Evolutionary conservation across 352 stramenopile genomes (phyloP), one percentile per base, ranked within the genome.

Genomic region (Phytophthora rubi): DNA sequence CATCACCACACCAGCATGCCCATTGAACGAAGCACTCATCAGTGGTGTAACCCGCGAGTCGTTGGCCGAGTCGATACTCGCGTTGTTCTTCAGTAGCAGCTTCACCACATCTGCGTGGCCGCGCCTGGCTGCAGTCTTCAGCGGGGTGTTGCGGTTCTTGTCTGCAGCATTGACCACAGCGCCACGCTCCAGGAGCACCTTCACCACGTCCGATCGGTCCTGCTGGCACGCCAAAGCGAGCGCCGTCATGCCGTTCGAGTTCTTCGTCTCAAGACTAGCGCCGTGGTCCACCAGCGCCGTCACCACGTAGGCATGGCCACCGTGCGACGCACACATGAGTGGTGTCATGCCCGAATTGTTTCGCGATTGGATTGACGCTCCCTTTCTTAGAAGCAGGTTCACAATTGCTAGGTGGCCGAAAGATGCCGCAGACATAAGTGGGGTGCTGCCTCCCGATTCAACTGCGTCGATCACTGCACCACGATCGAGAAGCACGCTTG

Each of bases 241-340:
- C 35, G 62, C 62, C 5, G 30, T 45, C 37, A 39, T 33, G 13
- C 53, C 33, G 7, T 6, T 6, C 8, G 39, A 37, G 23, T 44
- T 45, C 32, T 53, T 45, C 33, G 23, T 64, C 28, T 58, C 12
- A 9, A 68, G 49, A 13, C 18, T 45, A 21, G 62, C 62, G 32
- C 52, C 42, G 9, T 56, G 60, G 12, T 68, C 61, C 26, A 68
- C 2, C 16, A 68, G 61, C n/a, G 32, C 42, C 3, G 8, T 51
- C 1, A 62, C 21, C 4, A 63, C 53, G 18, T 63, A 44, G 15
- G 21, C 18, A 23, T 68, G 42, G 4, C 62, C 62, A 26, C 23
- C 49, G 6, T n/a, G 16, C 23, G 62, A 28, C 1, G 53, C 53
- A 48, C 18, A 15, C 44, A 68, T 63, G 4, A 63, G 44, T 4